A percentile compares a stretch with the other conserved stretches of the same genome.
Conservation (phyloP, 176 grass and related monocot species). For the Tillandsia leiboldiana region DNA sequence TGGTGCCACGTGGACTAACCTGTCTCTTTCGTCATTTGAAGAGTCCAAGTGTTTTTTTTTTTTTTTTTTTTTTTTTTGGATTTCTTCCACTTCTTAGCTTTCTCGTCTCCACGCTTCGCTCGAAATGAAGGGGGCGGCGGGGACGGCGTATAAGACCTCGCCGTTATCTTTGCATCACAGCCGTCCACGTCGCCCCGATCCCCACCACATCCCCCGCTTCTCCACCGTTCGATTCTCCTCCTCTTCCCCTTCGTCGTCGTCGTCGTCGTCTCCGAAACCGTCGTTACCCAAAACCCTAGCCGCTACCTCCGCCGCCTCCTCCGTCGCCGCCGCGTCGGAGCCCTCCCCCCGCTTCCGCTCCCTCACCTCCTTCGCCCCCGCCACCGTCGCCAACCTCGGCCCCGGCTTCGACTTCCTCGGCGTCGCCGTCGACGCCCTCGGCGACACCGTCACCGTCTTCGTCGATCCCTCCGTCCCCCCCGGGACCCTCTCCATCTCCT, state of each 20-base stretch:
- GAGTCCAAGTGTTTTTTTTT: too few species aligned
- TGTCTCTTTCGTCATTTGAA: too few species aligned
- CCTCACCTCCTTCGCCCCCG: conserved; percentile 36
- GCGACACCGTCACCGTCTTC: conserved; percentile 40
- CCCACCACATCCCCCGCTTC: not conserved
- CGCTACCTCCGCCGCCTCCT: not conserved
- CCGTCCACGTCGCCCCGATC: not conserved
- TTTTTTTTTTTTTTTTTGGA: too few species aligned
- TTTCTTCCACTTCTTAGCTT: not conserved
- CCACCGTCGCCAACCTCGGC: conserved; percentile 42
- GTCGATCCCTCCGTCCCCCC: conserved; percentile 30
- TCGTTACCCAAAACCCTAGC: not conserved
- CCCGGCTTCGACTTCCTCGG: conserved; percentile 51
- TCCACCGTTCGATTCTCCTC: conserved; percentile 10
- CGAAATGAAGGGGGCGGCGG: conserved; percentile 14
- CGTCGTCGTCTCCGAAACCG: conserved; percentile 7
- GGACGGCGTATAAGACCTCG: not conserved
- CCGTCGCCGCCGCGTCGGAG: conserved; percentile 4
- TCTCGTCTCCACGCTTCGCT: not conserved
- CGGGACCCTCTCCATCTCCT: conserved; percentile 35
- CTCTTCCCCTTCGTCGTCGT: conserved; percentile 9
- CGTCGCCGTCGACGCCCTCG: conserved; percentile 28
- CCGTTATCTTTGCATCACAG: too few species aligned
- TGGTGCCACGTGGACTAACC: too few species aligned
- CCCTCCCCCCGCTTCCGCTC: conserved; percentile 34